phyloP scores from a whole-genome alignment of 2,329 filamentous ascomycete genomes.

The Daldinia sp. region DNA sequence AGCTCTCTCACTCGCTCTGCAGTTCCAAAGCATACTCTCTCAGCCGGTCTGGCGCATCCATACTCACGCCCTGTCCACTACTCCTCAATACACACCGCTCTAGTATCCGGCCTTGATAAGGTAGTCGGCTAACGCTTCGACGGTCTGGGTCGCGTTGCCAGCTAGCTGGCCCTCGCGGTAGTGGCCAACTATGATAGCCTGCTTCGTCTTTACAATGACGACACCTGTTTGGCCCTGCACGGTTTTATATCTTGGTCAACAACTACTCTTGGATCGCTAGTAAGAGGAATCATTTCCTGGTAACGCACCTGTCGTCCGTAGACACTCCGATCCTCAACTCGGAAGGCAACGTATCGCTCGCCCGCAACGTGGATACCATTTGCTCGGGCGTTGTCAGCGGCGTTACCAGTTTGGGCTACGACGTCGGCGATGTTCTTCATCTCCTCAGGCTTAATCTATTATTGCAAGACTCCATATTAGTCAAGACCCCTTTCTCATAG shows the following conservation, averaged over 20 bases:
- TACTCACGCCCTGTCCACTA: slow-evolving; percentile 35
- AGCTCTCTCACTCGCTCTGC: slow-evolving; percentile 35
- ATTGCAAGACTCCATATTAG: slow-evolving; percentile 42
- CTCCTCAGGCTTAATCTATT: slow-evolving; percentile 69
- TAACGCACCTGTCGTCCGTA: slow-evolving; percentile 85
- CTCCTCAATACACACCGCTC: slow-evolving; percentile 41
- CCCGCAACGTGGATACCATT: slow-evolving; percentile 82
- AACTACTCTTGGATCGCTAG: background rate
- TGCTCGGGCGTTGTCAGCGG: slow-evolving; percentile 74
- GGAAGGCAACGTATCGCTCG: slow-evolving; percentile 82
- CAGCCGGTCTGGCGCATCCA: slow-evolving; percentile 32
- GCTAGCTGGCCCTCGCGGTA: slow-evolving; percentile 81
- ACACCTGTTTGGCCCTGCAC: slow-evolving; percentile 80
- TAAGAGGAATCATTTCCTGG: slow-evolving; percentile 3
- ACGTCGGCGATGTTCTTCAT: slow-evolving; percentile 69
- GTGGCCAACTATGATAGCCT: slow-evolving; percentile 90
- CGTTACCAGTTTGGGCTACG: slow-evolving; percentile 59
- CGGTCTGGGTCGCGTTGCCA: slow-evolving; percentile 80
- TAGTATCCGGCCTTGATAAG: slow-evolving; percentile 84
- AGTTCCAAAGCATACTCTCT: slow-evolving; percentile 39
- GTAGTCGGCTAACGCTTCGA: slow-evolving; percentile 89
- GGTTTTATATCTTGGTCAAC: slow-evolving; percentile 19
- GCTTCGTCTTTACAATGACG: slow-evolving; percentile 85
- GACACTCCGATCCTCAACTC: slow-evolving; percentile 80
- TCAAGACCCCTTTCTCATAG: background rate